Evolutionary conservation across 495 filamentous ascomycete species (phyloP), one percentile per base, ranked within the genome.

Genomic region (Penicillium crystallinum): DNA sequence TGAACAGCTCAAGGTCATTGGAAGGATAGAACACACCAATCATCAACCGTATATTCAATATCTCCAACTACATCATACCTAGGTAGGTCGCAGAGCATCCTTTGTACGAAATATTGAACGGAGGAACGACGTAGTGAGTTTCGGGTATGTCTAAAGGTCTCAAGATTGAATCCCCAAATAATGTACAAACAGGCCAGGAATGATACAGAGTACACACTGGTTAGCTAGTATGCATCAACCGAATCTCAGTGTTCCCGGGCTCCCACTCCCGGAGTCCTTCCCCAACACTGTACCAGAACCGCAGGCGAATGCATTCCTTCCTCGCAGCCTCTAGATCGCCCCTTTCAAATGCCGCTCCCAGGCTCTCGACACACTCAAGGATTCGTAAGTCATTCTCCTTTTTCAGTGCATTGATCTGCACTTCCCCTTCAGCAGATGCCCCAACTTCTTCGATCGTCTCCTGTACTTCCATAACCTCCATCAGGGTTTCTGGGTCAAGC

Each of bases 221-320:
- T 48, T 19, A 58, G 15, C 31, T 56, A 40, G 51, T 44, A 75
- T 90, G 87, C 57, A 84, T 71, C 57, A 89, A 56, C 25, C 83
- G 75, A 56, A 88, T 78, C 42, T 77, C 73, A 65, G 82, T 86
- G 19, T 53, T 62, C 17, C 89, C 90, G 68, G 77, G 82, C 78
- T 89, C 91, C 93, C 92, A 96, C 58, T 80, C 79, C 65, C 83
- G 72, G 61, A 97, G 66, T 21, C 84, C 87, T 73, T 95, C 86
- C 42, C 80, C 78, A 43, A 98, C 82, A 77, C 90, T 93, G 61
- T 84, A 76, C 93, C 93, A 97, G 75, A 96, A 98, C 69, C 90
- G 76, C 77, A 97, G 71, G 67, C 78, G 72, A 6, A 95, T 82
- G 37, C 81, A 81, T 78, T 92, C 89, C 51, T 48, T 62, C 72